Evolutionary conservation across 2,329 filamentous ascomycete species (phyloP), one percentile per base, ranked within the genome.

Genomic region (Myriosclerotinia duriaeana): DNA sequence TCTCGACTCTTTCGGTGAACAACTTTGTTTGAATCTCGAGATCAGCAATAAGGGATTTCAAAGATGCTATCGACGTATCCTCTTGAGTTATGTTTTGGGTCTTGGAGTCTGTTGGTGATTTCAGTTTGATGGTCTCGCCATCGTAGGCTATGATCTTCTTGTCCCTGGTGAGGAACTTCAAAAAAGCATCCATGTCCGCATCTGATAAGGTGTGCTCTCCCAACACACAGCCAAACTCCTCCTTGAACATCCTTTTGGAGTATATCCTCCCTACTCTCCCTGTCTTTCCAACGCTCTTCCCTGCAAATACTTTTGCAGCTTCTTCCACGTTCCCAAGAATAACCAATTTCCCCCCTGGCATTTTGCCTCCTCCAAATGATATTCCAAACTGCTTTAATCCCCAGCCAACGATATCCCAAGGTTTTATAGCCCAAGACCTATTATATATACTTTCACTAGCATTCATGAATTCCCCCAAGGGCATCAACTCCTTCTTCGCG

Each of bases 51-150:
- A 97, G 83, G 36, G 90, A 87, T 74, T 93, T 94, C 12, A 99
- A 85, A 22, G 90, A 90, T 1, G 93, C 93, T 69, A 97, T 91
- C 0, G 91, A 90, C 5, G 82, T 81, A 78, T 99, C 95, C 73
- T 96, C 89, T 66, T 88, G 81, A 0, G 90, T 91, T 70, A 98
- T 89, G 1, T 78, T 74, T 1, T 17, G 53, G 5, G 8, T 36
- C 12, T 75, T 71, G 0, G 73, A 54, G 80, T 78, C 62, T 85
- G 82, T 3, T 81, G 83, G 76, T 0, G 78, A 78, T 72, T 86
- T 89, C 77, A 98, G 88, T 76, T 91, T 93, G 72, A 99, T 84
- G 0, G 88, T 91, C 70, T 87, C 79, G 5, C 85, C 86, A 73
- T 92, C 88, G 72, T 82, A 87, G 60, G 79, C 81, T 44, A 87